Evolutionary conservation across 805 yeast genomes (phyloP).

Genomic region (baker's yeast (Saccharomyces cerevisiae)): DNA sequence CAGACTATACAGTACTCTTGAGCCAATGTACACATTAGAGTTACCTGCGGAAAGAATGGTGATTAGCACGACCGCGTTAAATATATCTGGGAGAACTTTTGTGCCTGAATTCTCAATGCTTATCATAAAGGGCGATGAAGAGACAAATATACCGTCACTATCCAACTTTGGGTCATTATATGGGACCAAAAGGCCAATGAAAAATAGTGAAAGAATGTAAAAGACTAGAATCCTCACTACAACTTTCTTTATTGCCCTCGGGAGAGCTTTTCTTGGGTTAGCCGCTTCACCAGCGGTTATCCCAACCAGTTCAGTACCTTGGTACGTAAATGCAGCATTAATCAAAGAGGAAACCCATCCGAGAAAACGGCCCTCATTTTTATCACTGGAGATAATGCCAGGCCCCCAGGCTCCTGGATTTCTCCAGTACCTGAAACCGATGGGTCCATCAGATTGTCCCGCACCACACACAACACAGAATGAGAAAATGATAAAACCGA

Average conservation of each 20-base stretch:
- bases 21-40: conserved; percentile 62
- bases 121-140: conserved; percentile 60
- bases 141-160: conserved; percentile 29
- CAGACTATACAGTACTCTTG: conserved; percentile 53
- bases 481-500: conserved; percentile 56
- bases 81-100: conserved; percentile 50
- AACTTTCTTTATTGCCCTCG: conserved; percentile 59
- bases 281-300: conserved; percentile 60
- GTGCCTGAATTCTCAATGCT: conserved; percentile 61
- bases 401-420: conserved; percentile 66
- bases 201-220: conserved; percentile 52
- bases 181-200: conserved; percentile 60
- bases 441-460: conserved; percentile 46
- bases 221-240: conserved; percentile 53
- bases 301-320: conserved; percentile 66
- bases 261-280: conserved; percentile 56
- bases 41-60: conserved; percentile 67
- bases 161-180: conserved; percentile 46
- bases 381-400: conserved; percentile 41
- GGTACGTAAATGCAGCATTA: conserved; percentile 64
- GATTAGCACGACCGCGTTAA: conserved; percentile 55
- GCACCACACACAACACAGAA: conserved; percentile 64
- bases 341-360: conserved; percentile 59
- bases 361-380: conserved; percentile 45
- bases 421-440: conserved; percentile 71